These are phyloP conservation scores for Xylariaceae sp. DNA, from an alignment of 2,329 filamentous ascomycete genomes.

Conservation along the genomic window DNA sequence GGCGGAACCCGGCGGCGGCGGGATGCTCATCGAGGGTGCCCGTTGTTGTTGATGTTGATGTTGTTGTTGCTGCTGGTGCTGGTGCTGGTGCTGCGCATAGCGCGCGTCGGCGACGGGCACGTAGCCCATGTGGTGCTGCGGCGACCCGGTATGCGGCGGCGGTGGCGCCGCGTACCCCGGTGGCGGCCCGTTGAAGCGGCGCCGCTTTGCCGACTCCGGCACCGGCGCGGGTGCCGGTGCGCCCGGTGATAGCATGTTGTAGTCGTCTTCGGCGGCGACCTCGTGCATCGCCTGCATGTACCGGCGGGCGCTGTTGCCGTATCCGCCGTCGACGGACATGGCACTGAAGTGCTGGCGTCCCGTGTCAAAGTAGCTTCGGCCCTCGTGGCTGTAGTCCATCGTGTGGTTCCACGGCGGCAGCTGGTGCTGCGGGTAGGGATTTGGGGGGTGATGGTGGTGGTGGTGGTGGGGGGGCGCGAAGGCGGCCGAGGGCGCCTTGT, in stretches of 20 bases:
- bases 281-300: slow-evolving; percentile 32
- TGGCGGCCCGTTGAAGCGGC: slow-evolving; percentile 22
- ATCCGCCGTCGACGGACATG: slow-evolving; percentile 49
- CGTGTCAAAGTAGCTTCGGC: too few species aligned
- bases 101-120: slow-evolving; percentile 14
- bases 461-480: slow-evolving; percentile 14
- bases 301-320: slow-evolving; percentile 49
- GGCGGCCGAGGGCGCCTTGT: too few species aligned
- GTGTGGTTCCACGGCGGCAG: too few species aligned
- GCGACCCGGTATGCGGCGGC: slow-evolving; percentile 28
- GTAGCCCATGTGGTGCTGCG: too few species aligned
- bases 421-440: slow-evolving; percentile 15
- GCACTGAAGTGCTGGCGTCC: slow-evolving; percentile 6
- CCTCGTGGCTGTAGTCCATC: too few species aligned
- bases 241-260: slow-evolving; percentile 26
- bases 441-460: slow-evolving; percentile 12
- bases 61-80: too few species aligned
- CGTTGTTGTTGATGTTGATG: too few species aligned
- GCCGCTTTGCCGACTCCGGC: slow-evolving; percentile 27
- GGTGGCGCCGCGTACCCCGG: slow-evolving; percentile 28
- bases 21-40: too few species aligned
- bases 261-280: too few species aligned
- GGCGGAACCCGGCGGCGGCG: slow-evolving; percentile 13
- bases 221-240: slow-evolving; percentile 8
- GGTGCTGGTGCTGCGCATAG: too few species aligned